Base-by-base conservation (phyloP, 164 flowering plant species). In the Annona squamosa region DNA sequence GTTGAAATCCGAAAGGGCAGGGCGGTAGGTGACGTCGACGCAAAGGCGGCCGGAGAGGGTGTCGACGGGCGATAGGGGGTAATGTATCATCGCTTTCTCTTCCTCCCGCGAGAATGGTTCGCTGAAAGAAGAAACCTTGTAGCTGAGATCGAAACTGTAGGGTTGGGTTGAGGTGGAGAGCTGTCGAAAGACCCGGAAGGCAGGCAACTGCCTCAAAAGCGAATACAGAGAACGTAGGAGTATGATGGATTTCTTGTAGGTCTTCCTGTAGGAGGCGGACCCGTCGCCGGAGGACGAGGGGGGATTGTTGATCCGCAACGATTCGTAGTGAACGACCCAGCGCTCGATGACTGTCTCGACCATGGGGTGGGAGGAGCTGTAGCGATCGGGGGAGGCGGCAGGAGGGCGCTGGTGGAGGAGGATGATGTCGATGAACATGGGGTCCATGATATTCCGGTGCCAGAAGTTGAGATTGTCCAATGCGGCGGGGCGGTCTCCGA, bases 291-390 rank as follows among this genome's bases (percentile, higher is more conserved):
- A 56, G 19, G 81, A 87, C 75, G 85, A 77, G 37, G 37, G 37
- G 37, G 37, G 37, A 26, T 26, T 26, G 79, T 75, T 69, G 76
- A 77, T 19, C 74, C 74, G 82, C 1, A 79, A 81, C 74, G 78
- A 71, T 79, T 89, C 94, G 69, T 85, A 89, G 70, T 87, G 97
- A 73, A 93, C 85, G 13, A 83, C 85, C 98, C 98, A 93, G 81
- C 98, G 86, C 82, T 93, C 98, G 74, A 93, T 77, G 44, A 89
- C 87, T 1, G 95, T 91, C 87, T 93, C 95, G 41, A 68, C 78
- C 10, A 75, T 79, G 0, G 46, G 66, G 59, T 76, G 72, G 3
- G 78, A 69, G n/a, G 78, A 12, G 48, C 61, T 45, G 48, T 61
- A 71, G 3, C 72, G 72, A 77, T 78, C 78, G 12, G 68, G 78